Conservation (phyloP, 2,329 filamentous ascomycete genomes). For the Immersiporthe knoxdaviesiana region DNA sequence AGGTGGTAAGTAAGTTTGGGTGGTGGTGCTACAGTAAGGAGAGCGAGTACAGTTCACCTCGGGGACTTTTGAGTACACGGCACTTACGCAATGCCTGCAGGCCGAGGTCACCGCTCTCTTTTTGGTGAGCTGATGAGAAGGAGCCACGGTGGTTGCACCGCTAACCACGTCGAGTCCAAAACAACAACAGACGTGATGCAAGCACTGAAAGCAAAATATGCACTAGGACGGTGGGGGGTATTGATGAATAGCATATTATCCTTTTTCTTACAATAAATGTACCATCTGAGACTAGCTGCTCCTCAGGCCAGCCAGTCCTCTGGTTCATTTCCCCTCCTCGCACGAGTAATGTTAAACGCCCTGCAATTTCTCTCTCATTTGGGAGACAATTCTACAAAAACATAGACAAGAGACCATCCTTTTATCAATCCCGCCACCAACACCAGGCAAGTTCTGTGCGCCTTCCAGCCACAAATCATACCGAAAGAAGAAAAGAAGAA, state of each 20-base stretch:
- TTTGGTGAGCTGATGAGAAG: too few species aligned
- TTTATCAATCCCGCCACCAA: not conserved
- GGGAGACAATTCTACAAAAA: not conserved
- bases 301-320: not conserved
- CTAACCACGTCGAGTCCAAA: not conserved
- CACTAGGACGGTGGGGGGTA: not conserved
- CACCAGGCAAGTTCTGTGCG: not conserved
- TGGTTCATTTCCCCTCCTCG: not conserved
- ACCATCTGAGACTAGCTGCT: not conserved
- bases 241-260: not conserved
- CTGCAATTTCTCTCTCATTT: not conserved
- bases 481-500: not conserved
- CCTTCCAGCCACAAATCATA: not conserved
- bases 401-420: not conserved
- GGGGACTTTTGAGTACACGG: not conserved
- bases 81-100: not conserved
- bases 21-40: not conserved
- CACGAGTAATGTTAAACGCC: not conserved
- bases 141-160: not conserved
- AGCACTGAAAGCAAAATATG: not conserved
- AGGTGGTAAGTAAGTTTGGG: not conserved
- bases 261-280: not conserved
- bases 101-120: not conserved
- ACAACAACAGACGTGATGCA: not conserved
- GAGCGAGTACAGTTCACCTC: not conserved